Evolutionary conservation across 192 early-diverging fungal genomes (phyloP).

Genomic region (Phycomyces blakesleeanus): DNA sequence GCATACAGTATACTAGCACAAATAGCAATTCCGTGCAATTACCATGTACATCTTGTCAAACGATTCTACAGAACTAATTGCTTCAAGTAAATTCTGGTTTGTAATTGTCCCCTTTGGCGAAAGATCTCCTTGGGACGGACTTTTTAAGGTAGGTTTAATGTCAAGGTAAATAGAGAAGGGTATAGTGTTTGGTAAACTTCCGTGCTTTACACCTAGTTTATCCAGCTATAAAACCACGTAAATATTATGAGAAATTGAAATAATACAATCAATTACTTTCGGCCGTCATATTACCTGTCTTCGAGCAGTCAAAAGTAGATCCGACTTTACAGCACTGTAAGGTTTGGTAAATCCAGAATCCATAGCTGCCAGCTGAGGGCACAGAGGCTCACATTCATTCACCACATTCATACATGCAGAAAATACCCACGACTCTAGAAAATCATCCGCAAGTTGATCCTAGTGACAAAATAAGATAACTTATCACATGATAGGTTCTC

Average conservation of each 20-base stretch:
- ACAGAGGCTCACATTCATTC: constrained; percentile 74
- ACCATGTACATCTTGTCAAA: constrained; percentile 81
- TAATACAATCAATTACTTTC: constrained; percentile 1
- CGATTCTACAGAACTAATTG: constrained; percentile 48
- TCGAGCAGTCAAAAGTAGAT: constrained; percentile 69
- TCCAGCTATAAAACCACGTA: constrained; percentile 60
- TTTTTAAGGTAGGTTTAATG: constrained; percentile 16
- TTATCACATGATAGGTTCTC: background rate
- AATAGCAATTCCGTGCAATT: constrained; percentile 5
- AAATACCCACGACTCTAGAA: constrained; percentile 80
- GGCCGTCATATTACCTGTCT: constrained; percentile 55
- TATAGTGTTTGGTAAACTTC: constrained; percentile 48
- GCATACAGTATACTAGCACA: background rate
- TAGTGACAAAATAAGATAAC: background rate
- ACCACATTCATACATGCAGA: constrained; percentile 75
- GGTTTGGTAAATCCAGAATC: constrained; percentile 41
- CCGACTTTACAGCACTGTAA: constrained; percentile 74
- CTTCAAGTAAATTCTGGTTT: constrained; percentile 60
- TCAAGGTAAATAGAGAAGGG: constrained; percentile 55
- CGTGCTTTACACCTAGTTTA: constrained; percentile 60
- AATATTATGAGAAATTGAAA: background rate
- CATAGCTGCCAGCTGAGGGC: constrained; percentile 37
- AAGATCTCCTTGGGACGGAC: constrained; percentile 29
- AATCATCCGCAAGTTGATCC: constrained; percentile 53
- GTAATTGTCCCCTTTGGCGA: constrained; percentile 41